Evolutionary conservation across 2,329 filamentous ascomycete genomes (phyloP).

Genomic region (Claviceps lovelessii): DNA sequence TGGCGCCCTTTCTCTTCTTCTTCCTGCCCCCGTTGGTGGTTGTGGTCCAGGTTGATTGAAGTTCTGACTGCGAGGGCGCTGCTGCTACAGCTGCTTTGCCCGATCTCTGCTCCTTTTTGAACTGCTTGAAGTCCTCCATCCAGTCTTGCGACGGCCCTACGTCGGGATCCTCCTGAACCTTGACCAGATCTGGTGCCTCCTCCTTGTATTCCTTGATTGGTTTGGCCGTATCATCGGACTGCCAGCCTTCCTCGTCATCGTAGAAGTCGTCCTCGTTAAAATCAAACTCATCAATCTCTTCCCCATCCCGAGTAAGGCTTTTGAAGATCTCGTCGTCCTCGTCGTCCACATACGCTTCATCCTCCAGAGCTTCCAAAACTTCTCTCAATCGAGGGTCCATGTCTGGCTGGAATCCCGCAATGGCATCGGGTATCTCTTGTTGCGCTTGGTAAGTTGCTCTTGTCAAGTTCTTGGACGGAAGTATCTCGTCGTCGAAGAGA

Average conservation of each 20-base stretch:
- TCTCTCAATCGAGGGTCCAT: conserved; percentile 92
- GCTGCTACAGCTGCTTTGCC: conserved; percentile 23
- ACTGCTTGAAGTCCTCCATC: conserved; percentile 86
- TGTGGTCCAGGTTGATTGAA: conserved; percentile 58
- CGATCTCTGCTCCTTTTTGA: conserved; percentile 65
- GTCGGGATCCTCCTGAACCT: conserved; percentile 34
- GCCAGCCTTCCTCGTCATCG: conserved; percentile 71
- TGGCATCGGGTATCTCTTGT: conserved; percentile 79
- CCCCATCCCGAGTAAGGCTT: conserved; percentile 51
- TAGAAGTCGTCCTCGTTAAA: conserved; percentile 55
- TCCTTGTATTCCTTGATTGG: conserved; percentile 45
- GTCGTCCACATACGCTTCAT: conserved; percentile 84
- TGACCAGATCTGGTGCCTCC: conserved; percentile 34
- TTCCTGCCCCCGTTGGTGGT: conserved; percentile 65
- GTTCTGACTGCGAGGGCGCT: conserved; percentile 38
- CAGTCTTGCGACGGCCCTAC: conserved; percentile 63
- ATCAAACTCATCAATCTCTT: conserved; percentile 64
- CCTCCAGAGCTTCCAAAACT: conserved; percentile 82
- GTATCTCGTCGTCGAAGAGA: conserved; percentile 57
- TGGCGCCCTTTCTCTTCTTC: conserved; percentile 91
- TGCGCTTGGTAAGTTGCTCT: conserved; percentile 78
- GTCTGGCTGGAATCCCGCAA: conserved; percentile 89
- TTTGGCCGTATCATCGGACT: conserved; percentile 84
- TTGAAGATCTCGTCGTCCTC: conserved; percentile 81
- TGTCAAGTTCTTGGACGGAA: conserved; percentile 66